Conservation (phyloP, 2,329 filamentous ascomycete species). For the Sporothrix brasiliensis region DNA sequence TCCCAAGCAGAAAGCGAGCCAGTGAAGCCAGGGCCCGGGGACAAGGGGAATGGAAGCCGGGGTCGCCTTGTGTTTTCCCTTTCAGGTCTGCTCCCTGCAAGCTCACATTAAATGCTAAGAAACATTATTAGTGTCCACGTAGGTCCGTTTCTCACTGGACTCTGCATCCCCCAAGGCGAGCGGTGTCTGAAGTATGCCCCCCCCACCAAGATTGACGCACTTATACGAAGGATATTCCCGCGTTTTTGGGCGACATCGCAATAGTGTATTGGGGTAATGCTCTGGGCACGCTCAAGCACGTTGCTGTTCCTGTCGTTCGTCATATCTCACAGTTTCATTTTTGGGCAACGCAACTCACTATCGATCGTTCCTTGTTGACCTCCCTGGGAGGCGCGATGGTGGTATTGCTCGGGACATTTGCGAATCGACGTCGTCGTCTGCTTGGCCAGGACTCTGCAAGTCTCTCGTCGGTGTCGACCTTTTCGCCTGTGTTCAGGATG, state of each 20-base stretch:
- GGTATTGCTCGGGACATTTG: neutral
- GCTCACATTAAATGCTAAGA: neutral
- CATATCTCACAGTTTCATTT: constrained; percentile 28
- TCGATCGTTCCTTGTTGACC: constrained; percentile 23
- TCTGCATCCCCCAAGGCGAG: constrained; percentile 19
- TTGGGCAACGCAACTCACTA: neutral
- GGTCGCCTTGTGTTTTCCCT: neutral
- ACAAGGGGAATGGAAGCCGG: neutral
- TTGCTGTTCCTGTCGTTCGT: constrained; percentile 24
- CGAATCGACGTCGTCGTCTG: constrained; percentile 1
- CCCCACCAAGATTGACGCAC: neutral
- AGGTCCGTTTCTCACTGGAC: neutral
- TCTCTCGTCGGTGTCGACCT: neutral
- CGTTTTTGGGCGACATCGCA: constrained; percentile 19
- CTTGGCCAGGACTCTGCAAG: neutral
- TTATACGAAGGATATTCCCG: neutral
- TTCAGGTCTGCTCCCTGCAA: neutral
- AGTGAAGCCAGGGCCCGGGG: neutral
- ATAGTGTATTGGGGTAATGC: neutral
- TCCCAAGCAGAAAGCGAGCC: neutral
- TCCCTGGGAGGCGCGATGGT: constrained; percentile 14
- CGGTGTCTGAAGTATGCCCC: constrained; percentile 2
- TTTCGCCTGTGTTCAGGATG: neutral
- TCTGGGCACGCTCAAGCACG: constrained; percentile 3
- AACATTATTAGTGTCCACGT: constrained; percentile 8